Percentiles rank a stretch among this genome's conserved stretches.
Evolutionary conservation across 2,329 filamentous ascomycete species (phyloP).

Genomic region (Paraphaeosphaeria minitans): DNA sequence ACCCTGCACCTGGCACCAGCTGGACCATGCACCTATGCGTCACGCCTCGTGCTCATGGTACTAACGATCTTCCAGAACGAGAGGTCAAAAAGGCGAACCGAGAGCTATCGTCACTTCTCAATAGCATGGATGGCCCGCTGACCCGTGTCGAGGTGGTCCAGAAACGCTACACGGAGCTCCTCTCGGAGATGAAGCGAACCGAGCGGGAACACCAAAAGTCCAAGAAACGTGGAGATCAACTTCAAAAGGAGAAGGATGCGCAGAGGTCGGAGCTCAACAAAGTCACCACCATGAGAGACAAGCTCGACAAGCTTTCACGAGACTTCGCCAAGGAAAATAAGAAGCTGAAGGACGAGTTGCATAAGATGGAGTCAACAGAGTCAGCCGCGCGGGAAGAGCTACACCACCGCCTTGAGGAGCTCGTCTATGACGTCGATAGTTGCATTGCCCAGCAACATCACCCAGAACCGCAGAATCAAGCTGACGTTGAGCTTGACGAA

Average conservation of each 20-base stretch:
- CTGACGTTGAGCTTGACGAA: constrained; percentile 88
- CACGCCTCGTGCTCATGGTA: not conserved
- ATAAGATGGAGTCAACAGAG: constrained; percentile 84
- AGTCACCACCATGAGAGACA: constrained; percentile 89
- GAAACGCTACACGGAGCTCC: constrained; percentile 86
- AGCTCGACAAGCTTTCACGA: constrained; percentile 92
- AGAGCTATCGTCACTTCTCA: constrained; percentile 83
- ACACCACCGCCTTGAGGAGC: constrained; percentile 80
- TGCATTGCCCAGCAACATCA: constrained; percentile 87
- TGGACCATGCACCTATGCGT: constrained; percentile 9
- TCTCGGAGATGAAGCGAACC: constrained; percentile 93
- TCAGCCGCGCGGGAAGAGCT: constrained; percentile 81
- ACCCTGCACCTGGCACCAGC: not conserved
- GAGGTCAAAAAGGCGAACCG: constrained; percentile 94
- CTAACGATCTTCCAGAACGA: constrained; percentile 66
- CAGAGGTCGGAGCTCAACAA: constrained; percentile 87
- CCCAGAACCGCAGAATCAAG: constrained; percentile 72
- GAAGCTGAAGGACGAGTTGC: constrained; percentile 91
- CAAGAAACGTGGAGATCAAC: constrained; percentile 89
- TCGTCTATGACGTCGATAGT: constrained; percentile 84
- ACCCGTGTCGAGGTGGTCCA: constrained; percentile 90
- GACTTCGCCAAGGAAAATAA: constrained; percentile 98
- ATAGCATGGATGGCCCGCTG: constrained; percentile 86
- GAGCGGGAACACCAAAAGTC: constrained; percentile 95
- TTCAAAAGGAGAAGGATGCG: constrained; percentile 96